phyloP scores from a whole-genome alignment of 306 rosid genomes.

The Abrus pulchellus region DNA sequence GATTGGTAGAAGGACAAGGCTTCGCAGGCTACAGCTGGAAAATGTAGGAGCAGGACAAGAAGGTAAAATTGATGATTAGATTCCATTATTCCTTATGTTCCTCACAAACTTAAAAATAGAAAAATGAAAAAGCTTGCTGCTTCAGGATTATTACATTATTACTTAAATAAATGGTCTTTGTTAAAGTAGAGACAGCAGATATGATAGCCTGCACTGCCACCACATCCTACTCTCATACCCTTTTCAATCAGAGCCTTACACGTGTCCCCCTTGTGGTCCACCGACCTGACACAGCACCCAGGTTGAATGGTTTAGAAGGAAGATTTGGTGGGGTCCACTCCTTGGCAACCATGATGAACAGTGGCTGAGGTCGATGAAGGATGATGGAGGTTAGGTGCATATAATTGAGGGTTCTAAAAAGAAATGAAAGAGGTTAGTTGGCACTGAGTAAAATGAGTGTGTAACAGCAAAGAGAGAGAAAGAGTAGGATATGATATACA shows the following conservation, averaged over 20 bases:
- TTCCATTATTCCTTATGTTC: conserved; percentile 95
- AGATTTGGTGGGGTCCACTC: conserved; percentile 54
- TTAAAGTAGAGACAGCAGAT: conserved; percentile 31
- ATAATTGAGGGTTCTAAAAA: conserved; percentile 58
- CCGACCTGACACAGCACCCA: background rate
- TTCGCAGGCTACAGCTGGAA: conserved; percentile 84
- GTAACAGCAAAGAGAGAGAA: conserved; percentile 71
- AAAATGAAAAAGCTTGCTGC: conserved; percentile 49
- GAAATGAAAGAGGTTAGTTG: conserved; percentile 59
- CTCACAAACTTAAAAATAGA: conserved; percentile 48
- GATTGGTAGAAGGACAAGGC: conserved; percentile 51
- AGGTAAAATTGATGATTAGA: conserved; percentile 93
- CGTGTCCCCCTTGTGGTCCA: conserved; percentile 35
- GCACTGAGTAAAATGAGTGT: conserved; percentile 86
- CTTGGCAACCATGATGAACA: conserved; percentile 42
- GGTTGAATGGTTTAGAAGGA: conserved; percentile 38
- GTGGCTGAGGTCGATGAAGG: conserved; percentile 60
- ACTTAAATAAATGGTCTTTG: conserved; percentile 49
- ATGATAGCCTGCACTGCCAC: conserved; percentile 42
- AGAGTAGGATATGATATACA: conserved; percentile 29
- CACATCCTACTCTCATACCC: conserved; percentile 22
- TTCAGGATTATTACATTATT: conserved; percentile 43
- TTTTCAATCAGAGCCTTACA: conserved; percentile 49
- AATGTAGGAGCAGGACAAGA: conserved; percentile 85
- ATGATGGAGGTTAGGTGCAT: conserved; percentile 75